phyloP scores from a whole-genome alignment of 495 filamentous ascomycete genomes.

The Xylaria palmicola region DNA sequence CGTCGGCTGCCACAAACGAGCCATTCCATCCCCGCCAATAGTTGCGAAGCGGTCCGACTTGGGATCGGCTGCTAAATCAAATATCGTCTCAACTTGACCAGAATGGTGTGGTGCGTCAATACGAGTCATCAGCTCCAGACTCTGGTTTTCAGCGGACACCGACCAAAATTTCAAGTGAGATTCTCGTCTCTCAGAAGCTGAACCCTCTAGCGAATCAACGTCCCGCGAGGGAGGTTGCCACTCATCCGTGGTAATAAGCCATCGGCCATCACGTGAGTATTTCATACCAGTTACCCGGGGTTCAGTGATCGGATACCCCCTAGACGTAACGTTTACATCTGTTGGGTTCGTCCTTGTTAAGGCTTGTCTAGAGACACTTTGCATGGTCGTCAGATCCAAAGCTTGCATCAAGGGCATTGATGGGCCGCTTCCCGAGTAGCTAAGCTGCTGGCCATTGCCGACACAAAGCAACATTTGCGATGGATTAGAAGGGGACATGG shows the following conservation, averaged over 20 bases:
- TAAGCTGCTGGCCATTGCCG: constrained; percentile 46
- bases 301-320: constrained; percentile 64
- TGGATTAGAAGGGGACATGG: constrained; percentile 38
- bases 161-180: constrained; percentile 89
- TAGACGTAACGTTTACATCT: constrained; percentile 68
- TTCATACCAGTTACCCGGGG: constrained; percentile 72
- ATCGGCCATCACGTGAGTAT: constrained; percentile 75
- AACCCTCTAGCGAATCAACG: constrained; percentile 46
- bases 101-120: constrained; percentile 78
- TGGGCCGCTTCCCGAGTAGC: constrained; percentile 34
- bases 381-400: constrained; percentile 71
- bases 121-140: constrained; percentile 74
- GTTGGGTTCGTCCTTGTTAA: constrained; percentile 85
- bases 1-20: constrained; percentile 77
- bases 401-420: constrained; percentile 64
- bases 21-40: constrained; percentile 71
- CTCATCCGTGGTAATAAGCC: constrained; percentile 88
- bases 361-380: constrained; percentile 78
- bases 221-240: constrained; percentile 76
- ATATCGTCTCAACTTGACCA: constrained; percentile 53
- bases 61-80: constrained; percentile 70
- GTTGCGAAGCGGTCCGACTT: constrained; percentile 70
- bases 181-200: constrained; percentile 59
- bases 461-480: constrained; percentile 47
- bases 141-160: constrained; percentile 59